Evolutionary conservation across 1,139 yeast species (phyloP).

Genomic region (Candida sanyaensis): DNA sequence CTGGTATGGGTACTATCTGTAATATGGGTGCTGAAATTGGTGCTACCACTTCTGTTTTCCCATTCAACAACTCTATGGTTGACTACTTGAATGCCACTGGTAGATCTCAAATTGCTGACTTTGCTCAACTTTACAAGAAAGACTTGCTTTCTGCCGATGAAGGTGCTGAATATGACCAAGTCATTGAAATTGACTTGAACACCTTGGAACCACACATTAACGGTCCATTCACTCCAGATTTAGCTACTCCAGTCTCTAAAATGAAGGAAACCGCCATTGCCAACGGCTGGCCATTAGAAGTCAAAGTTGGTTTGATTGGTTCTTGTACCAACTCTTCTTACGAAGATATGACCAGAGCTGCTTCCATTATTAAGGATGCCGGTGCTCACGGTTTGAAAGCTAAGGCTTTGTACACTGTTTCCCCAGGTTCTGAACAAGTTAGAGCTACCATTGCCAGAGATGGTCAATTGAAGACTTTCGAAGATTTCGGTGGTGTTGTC

Average conservation of each 20-base stretch:
- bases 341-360: constrained; percentile 97
- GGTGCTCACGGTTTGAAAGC: constrained; percentile 85
- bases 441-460: constrained; percentile 97
- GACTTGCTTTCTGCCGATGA: constrained; percentile 74
- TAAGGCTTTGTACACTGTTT: constrained; percentile 86
- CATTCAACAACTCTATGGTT: constrained; percentile 84
- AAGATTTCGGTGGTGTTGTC: constrained; percentile 84
- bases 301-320: constrained; percentile 92
- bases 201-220: constrained; percentile 86
- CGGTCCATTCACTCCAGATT: constrained; percentile 95
- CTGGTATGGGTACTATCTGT: constrained; percentile 99
- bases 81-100: constrained; percentile 85
- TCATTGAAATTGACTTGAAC: constrained; percentile 74
- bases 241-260: constrained; percentile 79
- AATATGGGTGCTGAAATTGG: constrained; percentile 99
- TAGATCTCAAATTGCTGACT: constrained; percentile 77
- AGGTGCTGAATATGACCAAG: constrained; percentile 81
- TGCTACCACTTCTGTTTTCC: constrained; percentile 96
- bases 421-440: constrained; percentile 99
- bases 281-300: constrained; percentile 79
- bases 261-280: constrained; percentile 63
- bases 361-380: constrained; percentile 84
- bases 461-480: constrained; percentile 78
- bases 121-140: constrained; percentile 63
- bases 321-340: constrained; percentile 98